These are phyloP conservation scores for Alloascoidea africana DNA, from an alignment of 805 yeast genomes.

Conservation along the genomic window DNA sequence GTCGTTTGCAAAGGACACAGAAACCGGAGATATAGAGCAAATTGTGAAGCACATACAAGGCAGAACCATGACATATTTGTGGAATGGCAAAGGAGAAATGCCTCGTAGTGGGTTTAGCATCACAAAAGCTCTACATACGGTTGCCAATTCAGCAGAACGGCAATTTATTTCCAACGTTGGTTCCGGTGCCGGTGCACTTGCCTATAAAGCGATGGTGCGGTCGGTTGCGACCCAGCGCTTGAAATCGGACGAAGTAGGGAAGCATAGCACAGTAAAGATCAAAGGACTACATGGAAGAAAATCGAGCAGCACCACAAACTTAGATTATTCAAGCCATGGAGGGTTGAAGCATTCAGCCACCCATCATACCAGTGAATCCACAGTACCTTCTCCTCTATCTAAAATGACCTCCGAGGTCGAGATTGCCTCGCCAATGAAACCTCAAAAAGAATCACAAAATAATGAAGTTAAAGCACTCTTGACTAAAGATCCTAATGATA, in stretches of 20 bases:
- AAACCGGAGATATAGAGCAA: slow-evolving; percentile 20
- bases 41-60: slow-evolving; percentile 17
- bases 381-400: background rate
- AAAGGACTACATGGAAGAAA: slow-evolving; percentile 6
- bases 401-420: too few species aligned
- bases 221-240: slow-evolving; percentile 7
- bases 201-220: slow-evolving; percentile 9
- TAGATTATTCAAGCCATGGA: background rate
- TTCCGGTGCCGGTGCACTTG: too few species aligned
- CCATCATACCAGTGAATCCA: background rate
- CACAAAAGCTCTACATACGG: slow-evolving; percentile 9
- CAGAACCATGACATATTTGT: slow-evolving; percentile 19
- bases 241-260: slow-evolving; percentile 11
- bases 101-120: slow-evolving; percentile 14
- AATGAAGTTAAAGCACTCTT: background rate
- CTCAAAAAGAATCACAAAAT: background rate
- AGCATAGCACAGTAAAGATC: slow-evolving; percentile 10
- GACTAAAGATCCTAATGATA: background rate
- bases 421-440: background rate
- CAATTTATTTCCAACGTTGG: too few species aligned
- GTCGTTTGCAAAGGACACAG: slow-evolving; percentile 16
- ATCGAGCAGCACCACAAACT: slow-evolving; percentile 1
- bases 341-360: background rate
- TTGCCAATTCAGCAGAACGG: too few species aligned
- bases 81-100: slow-evolving; percentile 34